Evolutionary conservation across 352 stramenopile species (phyloP).

Genomic region (Peronospora destructor): DNA sequence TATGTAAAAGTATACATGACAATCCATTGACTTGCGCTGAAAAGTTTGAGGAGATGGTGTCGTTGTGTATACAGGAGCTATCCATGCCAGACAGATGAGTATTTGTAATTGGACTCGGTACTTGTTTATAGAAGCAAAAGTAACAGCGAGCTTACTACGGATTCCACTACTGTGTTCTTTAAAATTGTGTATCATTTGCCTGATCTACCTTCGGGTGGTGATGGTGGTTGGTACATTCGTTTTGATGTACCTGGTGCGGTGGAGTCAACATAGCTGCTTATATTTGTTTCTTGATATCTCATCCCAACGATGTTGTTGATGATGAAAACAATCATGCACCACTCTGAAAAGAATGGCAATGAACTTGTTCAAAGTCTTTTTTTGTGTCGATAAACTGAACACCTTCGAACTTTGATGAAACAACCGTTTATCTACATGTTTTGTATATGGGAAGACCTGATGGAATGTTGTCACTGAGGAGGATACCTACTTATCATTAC

Average conservation of each 20-base stretch:
- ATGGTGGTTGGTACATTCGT: neutral
- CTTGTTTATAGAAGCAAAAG: conserved; percentile 85
- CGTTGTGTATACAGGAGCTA: conserved; percentile 11
- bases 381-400: conserved; percentile 60
- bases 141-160: conserved; percentile 84
- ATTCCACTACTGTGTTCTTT: conserved; percentile 41
- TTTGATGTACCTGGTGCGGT: conserved; percentile 27
- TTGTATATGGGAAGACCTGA: conserved; percentile 13
- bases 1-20: conserved; percentile 19
- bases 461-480: conserved; percentile 36
- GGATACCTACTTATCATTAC: conserved; percentile 56
- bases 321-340: conserved; percentile 86
- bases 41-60: conserved; percentile 58
- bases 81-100: conserved; percentile 22
- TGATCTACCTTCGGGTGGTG: conserved; percentile 18
- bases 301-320: conserved; percentile 46
- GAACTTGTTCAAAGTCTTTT: conserved; percentile 22
- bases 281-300: conserved; percentile 27
- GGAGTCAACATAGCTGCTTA: conserved; percentile 84
- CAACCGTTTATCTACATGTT: conserved; percentile 19
- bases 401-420: conserved; percentile 67
- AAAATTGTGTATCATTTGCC: conserved; percentile 3
- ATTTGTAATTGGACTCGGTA: conserved; percentile 86
- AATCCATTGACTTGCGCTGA: conserved; percentile 48
- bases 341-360: conserved; percentile 52